Base-by-base conservation (phyloP, 345 rosid genomes). In the Viola odorata region DNA sequence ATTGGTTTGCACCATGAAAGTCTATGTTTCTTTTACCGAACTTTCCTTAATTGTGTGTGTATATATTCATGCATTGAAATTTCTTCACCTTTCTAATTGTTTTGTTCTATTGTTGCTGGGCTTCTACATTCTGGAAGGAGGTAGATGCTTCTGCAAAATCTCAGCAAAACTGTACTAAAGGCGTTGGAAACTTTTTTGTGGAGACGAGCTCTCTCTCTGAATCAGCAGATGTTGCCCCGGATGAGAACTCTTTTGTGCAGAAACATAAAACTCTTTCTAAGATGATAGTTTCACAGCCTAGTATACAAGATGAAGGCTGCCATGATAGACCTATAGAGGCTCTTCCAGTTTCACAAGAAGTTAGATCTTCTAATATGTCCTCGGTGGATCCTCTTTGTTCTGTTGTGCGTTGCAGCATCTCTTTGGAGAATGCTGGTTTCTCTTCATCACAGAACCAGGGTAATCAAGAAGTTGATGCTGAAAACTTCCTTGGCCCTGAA, bases 341-440 rank as follows among this genome's bases (percentile, higher is more conserved):
- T 32, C 36, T 62, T 51, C 59, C 64, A 10, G 56, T 23, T 23
- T 23, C 77, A 60, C 77, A 78, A 70, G 87, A 77, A 60, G 74
- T 74, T 56, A 70, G 62, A 61, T 84, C 78, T 52, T 77, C 74
- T 50, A 57, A 74, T 72, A 60, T 58, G 37, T 70, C 82, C 5
- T 66, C 44, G 47, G 65, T 68, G 41, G 92, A 84, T 72, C 87
- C 89, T 67, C 92, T 86, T 71, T 84, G 92, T 76, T 84, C 89
- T 17, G 16, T 84, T 69, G 89, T 86, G 62, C 87, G 87, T 53
- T 86, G 92, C 72, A 84, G 89, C 60, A 65, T 86, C 54, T 69
- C 89, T 47, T n/a, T 62, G 37, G 84, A 76, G 54, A 51, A 65
- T 69, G 57, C 64, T 45, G 60, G 40, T 59, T 64, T 71, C 57